Percentiles rank a stretch among this genome's conserved stretches.
Evolutionary conservation across 2,329 filamentous ascomycete genomes (phyloP).

Genomic region (Cercospora zeina): DNA sequence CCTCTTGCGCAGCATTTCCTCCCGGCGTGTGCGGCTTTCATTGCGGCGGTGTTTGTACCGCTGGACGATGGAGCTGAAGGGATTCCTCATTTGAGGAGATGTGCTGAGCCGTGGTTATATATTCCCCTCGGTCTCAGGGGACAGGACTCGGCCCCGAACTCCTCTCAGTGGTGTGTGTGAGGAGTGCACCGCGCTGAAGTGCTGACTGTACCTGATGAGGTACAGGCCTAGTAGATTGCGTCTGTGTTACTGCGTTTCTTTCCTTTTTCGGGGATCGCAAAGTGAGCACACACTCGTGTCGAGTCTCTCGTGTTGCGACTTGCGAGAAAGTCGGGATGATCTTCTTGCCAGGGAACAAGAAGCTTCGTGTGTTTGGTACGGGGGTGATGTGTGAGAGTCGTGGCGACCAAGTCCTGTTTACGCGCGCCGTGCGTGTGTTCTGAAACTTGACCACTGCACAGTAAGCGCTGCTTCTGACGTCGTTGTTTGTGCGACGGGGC

Average conservation of each 20-base stretch:
- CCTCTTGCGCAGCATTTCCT: slow-evolving; percentile 12
- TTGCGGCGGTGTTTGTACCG: slow-evolving; percentile 12
- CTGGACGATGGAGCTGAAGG: slow-evolving; percentile 12
- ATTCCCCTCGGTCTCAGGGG: background rate
- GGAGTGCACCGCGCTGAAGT: background rate
- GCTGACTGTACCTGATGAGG: background rate
- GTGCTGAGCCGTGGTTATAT: background rate
- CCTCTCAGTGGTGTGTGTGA: background rate
- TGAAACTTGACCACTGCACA: slow-evolving; percentile 5
- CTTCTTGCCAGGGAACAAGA: background rate
- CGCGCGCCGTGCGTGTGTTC: background rate
- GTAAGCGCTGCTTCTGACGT: background rate
- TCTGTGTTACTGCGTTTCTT: background rate
- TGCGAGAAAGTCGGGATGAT: background rate
- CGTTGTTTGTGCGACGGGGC: background rate
- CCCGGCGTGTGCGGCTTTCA: background rate
- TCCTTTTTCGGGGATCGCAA: background rate
- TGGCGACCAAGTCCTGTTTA: background rate
- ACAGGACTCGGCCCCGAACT: background rate
- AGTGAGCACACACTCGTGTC: background rate
- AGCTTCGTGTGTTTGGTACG: too few relatives aligned
- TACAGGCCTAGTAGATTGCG: background rate
- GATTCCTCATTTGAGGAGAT: background rate
- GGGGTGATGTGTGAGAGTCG: background rate
- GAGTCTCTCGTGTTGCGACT: background rate